Base-by-base conservation (phyloP, 768 basidiomycete genomes). In the Lentinula raphanica region DNA sequence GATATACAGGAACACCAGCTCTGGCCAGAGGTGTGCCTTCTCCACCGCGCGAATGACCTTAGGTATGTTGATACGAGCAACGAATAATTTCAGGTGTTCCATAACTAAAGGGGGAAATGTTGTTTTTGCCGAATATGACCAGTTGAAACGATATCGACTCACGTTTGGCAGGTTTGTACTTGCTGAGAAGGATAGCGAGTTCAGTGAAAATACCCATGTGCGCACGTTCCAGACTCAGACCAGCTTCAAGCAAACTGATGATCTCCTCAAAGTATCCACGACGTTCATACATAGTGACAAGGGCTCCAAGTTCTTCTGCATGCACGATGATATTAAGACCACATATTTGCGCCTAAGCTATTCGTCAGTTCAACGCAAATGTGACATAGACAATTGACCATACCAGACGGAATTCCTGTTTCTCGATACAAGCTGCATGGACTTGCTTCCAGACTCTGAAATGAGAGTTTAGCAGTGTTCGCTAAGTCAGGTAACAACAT, bases 201-300 rank as follows among this genome's bases (percentile, higher is more conserved):
- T 98, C 96, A 5, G 96, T 97, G 77, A 98, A 98, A 70, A 98
- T 95, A 63, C 96, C 96, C 94, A 96, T 95, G 67, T 99, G 97
- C 31, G 97, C 97, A 56, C 97, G 86, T 74, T 99, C 97, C 64
- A 98, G 77, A 69, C 96, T 98, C 59, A 99, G 76, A 63, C 94
- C 97, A 60, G 94, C 95, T 71, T 99, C 97, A 63, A 99, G 77
- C 19, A 98, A 79, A 56, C 84, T 78, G 54, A 98, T 85, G 62
- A 98, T 84, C 72, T 99, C 96, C 61, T 97, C 93, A 65, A 98
- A 98, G 76, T 92, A 86, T 40, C 97, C 97, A 25, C 86, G 84
- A 59, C 84, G 84, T 71, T 99, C 97, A 67, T 98, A 98, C 56
- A 88, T 81, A 65, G 84, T 83, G 48, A 98, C 77, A 64, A 92